A percentile compares a stretch with the other conserved stretches of the same genome.
phyloP scores from a whole-genome alignment of 2,329 filamentous ascomycete species.

The Cladosporium sp. region DNA sequence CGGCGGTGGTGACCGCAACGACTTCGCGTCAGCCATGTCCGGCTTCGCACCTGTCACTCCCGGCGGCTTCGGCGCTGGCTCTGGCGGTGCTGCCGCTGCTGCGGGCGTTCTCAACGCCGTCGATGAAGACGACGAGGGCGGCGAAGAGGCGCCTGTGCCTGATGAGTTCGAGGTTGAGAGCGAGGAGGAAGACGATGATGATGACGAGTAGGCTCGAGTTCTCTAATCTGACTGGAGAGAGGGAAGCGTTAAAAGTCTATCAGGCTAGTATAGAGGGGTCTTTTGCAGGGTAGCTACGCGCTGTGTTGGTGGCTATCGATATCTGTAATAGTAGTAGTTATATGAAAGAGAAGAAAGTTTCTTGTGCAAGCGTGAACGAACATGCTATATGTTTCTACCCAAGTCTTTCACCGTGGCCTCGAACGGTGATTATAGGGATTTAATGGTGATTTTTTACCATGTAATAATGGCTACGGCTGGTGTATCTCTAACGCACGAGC shows the following conservation, averaged over 20 bases:
- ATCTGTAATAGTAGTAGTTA: conserved; percentile 1
- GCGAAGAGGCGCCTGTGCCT: conserved; percentile 68
- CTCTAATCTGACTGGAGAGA: background rate
- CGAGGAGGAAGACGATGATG: conserved; percentile 32
- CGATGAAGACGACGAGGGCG: conserved; percentile 75
- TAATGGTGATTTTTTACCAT: no score
- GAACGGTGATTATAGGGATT: no score
- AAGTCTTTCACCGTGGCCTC: background rate
- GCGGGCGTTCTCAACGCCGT: conserved; percentile 82
- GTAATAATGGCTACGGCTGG: no score
- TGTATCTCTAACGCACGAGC: no score
- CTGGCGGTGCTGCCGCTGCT: conserved; percentile 41
- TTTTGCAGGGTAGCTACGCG: background rate
- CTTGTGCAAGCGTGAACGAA: background rate
- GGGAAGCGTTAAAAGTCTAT: background rate
- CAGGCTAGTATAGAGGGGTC: background rate
- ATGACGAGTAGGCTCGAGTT: background rate
- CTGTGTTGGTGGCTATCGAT: background rate
- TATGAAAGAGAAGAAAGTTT: background rate
- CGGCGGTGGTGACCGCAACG: conserved; percentile 23
- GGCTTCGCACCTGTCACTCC: conserved; percentile 27
- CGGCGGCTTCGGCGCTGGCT: conserved; percentile 13
- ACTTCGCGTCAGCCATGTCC: conserved; percentile 34
- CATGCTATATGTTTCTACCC: background rate
- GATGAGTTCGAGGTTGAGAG: conserved; percentile 79